phyloP scores from a whole-genome alignment of 805 yeast species.

The Candida wancherniae region DNA sequence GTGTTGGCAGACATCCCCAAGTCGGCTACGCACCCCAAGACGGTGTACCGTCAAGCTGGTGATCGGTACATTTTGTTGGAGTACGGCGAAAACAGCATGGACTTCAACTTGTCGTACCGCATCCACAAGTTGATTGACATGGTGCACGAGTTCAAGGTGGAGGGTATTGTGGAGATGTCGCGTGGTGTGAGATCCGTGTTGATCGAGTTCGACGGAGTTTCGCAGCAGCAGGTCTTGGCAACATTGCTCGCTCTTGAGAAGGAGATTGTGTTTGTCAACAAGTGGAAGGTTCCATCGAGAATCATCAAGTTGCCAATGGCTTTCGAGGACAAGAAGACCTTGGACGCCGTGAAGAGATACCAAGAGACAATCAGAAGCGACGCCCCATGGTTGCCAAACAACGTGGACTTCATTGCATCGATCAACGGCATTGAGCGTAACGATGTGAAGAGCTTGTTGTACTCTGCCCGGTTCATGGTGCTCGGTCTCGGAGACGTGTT shows the following conservation, averaged over 20 bases:
- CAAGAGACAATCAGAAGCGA: slow-evolving; percentile 86
- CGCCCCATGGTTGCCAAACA: slow-evolving; percentile 98
- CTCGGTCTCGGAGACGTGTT: slow-evolving; percentile 96
- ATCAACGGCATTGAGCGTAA: slow-evolving; percentile 77
- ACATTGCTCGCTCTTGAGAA: slow-evolving; percentile 70
- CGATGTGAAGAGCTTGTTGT: slow-evolving; percentile 77
- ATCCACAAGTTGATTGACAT: slow-evolving; percentile 75
- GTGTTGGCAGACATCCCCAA: slow-evolving; percentile 51
- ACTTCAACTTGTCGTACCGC: slow-evolving; percentile 78
- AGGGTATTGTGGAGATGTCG: slow-evolving; percentile 91
- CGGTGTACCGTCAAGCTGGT: slow-evolving; percentile 93
- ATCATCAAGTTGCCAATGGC: slow-evolving; percentile 89
- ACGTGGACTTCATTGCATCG: slow-evolving; percentile 89
- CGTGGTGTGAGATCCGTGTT: slow-evolving; percentile 95
- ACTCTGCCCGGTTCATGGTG: slow-evolving; percentile 86
- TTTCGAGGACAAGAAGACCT: slow-evolving; percentile 85
- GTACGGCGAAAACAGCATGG: slow-evolving; percentile 86
- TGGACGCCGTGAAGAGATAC: slow-evolving; percentile 87
- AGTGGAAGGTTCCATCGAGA: slow-evolving; percentile 85
- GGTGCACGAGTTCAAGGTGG: slow-evolving; percentile 59
- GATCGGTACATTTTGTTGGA: slow-evolving; percentile 89
- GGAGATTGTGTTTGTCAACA: slow-evolving; percentile 65
- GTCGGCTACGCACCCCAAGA: slow-evolving; percentile 54
- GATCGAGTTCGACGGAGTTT: slow-evolving; percentile 73
- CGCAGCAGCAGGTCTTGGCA: slow-evolving; percentile 59